These are phyloP conservation scores for Naumovozyma baii DNA, from an alignment of 805 yeast genomes.

Conservation along the genomic window DNA sequence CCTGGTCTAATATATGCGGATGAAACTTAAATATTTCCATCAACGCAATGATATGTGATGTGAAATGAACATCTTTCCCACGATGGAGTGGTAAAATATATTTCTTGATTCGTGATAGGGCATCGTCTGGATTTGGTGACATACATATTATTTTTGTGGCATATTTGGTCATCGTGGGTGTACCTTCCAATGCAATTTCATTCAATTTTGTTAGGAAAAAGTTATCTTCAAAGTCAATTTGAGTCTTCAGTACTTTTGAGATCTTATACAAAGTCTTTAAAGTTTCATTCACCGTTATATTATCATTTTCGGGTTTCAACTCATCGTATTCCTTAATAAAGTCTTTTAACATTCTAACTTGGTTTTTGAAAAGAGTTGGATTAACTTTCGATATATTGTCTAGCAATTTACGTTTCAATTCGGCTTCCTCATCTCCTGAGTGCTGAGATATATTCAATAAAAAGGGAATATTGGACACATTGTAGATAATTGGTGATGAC, in stretches of 20 bases:
- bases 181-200: slow-evolving; percentile 41
- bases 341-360: slow-evolving; percentile 41
- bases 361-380: slow-evolving; percentile 58
- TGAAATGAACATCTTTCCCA: slow-evolving; percentile 30
- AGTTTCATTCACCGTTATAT: slow-evolving; percentile 30
- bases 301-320: slow-evolving; percentile 11
- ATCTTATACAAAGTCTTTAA: slow-evolving; percentile 55
- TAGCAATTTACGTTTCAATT: slow-evolving; percentile 40
- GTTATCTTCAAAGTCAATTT: slow-evolving; percentile 35
- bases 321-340: slow-evolving; percentile 24
- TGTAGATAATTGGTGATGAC: slow-evolving; percentile 50
- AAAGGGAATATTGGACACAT: slow-evolving; percentile 51
- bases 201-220: slow-evolving; percentile 38
- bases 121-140: slow-evolving; percentile 35
- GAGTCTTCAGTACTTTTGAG: slow-evolving; percentile 40
- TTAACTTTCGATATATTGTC: slow-evolving; percentile 47
- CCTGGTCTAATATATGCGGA: slow-evolving; percentile 41
- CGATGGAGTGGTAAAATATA: slow-evolving; percentile 43
- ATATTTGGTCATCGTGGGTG: slow-evolving; percentile 54
- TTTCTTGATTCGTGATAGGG: slow-evolving; percentile 33
- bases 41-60: slow-evolving; percentile 49
- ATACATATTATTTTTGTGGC: slow-evolving; percentile 49
- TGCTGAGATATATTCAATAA: slow-evolving; percentile 32
- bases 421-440: slow-evolving; percentile 28
- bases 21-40: slow-evolving; percentile 47